Evolutionary conservation across 768 basidiomycete genomes (phyloP), one percentile per base, ranked within the genome.

Genomic region (Baorangia bicolor): DNA sequence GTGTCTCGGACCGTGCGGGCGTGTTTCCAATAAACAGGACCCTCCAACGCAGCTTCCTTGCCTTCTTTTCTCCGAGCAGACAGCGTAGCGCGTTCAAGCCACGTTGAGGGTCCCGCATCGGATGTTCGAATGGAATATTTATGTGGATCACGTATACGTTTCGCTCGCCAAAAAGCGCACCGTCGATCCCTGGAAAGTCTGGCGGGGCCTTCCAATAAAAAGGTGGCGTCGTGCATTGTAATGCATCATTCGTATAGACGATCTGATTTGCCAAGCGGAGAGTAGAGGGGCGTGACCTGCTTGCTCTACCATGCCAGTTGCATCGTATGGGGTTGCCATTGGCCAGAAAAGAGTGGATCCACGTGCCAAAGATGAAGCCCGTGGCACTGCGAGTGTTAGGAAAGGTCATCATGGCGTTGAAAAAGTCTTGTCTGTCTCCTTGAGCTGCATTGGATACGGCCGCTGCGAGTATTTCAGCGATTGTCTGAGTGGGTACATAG

Each of bases 361-460:
- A 45, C 8, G 31, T 56, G 37, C 46, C 13, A 16, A 56, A 56
- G 30, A 52, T 45, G 13, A 44, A 52, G 11, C 43, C 50, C 27
- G 43, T 49, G 8, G 49, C 49, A 14, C 10, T 14, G 37, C 37
- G 55, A 51, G 49, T 52, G 12, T 14, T 14, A 1, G 37, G 42
- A 27, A 18, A 56, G 12, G 21, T 13, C 5, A 52, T 27, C 50
- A 56, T 45, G 5, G 21, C 30, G 14, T 52, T 52, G 50, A 52
- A 53, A 20, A 56, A 45, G 18, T 51, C 30, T 30, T 52, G 49
- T 27, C 49, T 56, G 7, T 56, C 55, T 31, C 35, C 42, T 33
- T 51, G 42, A 5, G 18, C 49, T 9, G 49, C 27, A 25, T 20
- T 23, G 30, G 23, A 41, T 16, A 54, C 31, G 13, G 53, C 53